Percentiles rank a stretch among this genome's conserved stretches.
Evolutionary conservation across 2,329 filamentous ascomycete genomes (phyloP).

Genomic region (Sporothrix pseudoabietina): DNA sequence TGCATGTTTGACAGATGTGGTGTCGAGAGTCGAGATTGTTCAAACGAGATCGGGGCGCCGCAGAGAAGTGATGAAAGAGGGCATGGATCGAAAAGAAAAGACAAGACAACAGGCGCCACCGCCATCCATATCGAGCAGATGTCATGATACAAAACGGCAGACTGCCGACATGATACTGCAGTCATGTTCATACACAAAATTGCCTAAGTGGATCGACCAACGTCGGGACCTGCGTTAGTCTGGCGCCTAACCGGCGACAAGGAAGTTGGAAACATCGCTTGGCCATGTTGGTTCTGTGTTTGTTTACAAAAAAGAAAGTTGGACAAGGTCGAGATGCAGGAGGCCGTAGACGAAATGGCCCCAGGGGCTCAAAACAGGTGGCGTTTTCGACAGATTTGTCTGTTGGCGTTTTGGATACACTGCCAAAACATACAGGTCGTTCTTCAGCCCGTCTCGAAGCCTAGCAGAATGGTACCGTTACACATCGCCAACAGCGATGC

Average conservation of each 20-base stretch:
- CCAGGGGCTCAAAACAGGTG: background rate
- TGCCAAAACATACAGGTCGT: background rate
- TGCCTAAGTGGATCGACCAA: background rate
- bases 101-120: background rate
- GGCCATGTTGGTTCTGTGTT: background rate
- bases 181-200: background rate
- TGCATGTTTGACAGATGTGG: background rate
- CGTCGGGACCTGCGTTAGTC: background rate
- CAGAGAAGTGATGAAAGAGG: no score
- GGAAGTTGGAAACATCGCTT: background rate
- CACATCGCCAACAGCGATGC: conserved; percentile 4
- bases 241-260: background rate
- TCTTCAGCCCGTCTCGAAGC: background rate
- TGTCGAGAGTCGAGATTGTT: background rate
- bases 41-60: background rate
- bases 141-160: background rate
- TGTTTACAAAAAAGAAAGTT: background rate
- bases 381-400: background rate
- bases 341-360: background rate
- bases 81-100: background rate
- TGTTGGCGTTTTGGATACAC: background rate
- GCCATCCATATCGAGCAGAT: background rate
- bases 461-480: background rate
- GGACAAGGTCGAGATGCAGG: background rate
- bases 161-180: background rate